Evolutionary conservation across 805 yeast species (phyloP), one percentile per base, ranked within the genome.

Genomic region (Candida sithepensis): DNA sequence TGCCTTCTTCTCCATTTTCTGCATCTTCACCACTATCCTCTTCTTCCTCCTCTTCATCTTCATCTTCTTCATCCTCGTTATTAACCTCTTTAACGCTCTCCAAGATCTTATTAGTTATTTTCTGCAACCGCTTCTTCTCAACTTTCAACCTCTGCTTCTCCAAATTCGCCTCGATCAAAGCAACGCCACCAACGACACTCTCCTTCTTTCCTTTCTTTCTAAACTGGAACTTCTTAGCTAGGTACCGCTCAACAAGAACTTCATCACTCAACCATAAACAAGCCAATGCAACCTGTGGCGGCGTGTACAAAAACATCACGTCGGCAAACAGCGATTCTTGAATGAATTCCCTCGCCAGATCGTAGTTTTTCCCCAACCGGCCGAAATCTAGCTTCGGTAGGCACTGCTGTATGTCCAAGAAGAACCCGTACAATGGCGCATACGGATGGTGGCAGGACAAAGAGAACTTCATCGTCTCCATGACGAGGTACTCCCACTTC

Each of bases 211-310:
- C 58, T 56, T 45, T 54, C 49, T 55, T 60, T 20, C 21, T 5
- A 34, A 57, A 50, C 41, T 73, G 70, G 54, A 84, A 84, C 63
- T 86, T 88, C 54, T 76, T 73, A 53, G 76, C 75, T 53, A 92
- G 66, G 66, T 91, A 91, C 52, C 80, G 73, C 46, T 79, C 79
- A 2, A 86, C 78, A 34, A 87, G 67, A 21, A 75, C 78, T 52
- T 75, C 80, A 65, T 89, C 87, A 13, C 75, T 79, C 45, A 77
- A 74, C 68, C 85, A 79, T 60, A 91, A 73, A 14, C 94, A 88
- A 0, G 97, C 94, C 44, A 94, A 70, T 1, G 98, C 97, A 26
- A 94, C 88, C 60, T 94, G 99, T 1, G 98, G 96, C 0, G 99
- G 99, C 0, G 98, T 84, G 67, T 70, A 92, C 32, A 81, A 70